Evolutionary conservation across 176 grass and related monocot species (phyloP).

Genomic region (Hordeum vulgare): DNA sequence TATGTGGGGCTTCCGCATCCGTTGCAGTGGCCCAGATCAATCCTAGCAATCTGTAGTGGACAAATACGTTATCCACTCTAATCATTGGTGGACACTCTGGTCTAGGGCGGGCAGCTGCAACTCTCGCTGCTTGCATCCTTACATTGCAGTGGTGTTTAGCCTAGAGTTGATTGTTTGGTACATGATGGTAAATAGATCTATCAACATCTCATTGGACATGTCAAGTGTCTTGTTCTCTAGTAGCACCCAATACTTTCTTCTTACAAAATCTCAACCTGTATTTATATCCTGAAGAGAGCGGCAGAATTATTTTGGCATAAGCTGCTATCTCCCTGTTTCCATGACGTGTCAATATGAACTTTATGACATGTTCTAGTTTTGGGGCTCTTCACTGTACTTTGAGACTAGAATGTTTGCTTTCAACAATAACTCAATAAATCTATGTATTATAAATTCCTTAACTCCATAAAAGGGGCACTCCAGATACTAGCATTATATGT

Average conservation of each 20-base stretch:
- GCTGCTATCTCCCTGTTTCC: slow-evolving; percentile 1
- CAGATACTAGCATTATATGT: neutral
- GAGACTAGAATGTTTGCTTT: neutral
- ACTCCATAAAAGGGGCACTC: neutral
- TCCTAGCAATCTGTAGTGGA: neutral
- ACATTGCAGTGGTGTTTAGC: neutral
- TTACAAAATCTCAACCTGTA: neutral
- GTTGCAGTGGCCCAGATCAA: neutral
- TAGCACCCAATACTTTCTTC: neutral
- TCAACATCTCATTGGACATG: neutral
- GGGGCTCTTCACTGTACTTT: neutral
- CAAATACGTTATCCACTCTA: neutral
- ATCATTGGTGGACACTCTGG: neutral
- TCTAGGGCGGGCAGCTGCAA: neutral
- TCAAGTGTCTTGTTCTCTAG: neutral
- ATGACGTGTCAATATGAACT: neutral
- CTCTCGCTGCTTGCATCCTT: neutral
- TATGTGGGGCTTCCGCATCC: neutral
- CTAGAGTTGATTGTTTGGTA: neutral
- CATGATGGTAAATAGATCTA: neutral
- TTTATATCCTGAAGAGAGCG: slow-evolving; percentile 2
- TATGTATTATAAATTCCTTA: neutral
- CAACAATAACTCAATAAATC: neutral
- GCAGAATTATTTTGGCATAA: neutral
- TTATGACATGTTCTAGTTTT: neutral